Conservation (phyloP, 2,329 filamentous ascomycete genomes). For the Colletotrichum gigasporum region DNA sequence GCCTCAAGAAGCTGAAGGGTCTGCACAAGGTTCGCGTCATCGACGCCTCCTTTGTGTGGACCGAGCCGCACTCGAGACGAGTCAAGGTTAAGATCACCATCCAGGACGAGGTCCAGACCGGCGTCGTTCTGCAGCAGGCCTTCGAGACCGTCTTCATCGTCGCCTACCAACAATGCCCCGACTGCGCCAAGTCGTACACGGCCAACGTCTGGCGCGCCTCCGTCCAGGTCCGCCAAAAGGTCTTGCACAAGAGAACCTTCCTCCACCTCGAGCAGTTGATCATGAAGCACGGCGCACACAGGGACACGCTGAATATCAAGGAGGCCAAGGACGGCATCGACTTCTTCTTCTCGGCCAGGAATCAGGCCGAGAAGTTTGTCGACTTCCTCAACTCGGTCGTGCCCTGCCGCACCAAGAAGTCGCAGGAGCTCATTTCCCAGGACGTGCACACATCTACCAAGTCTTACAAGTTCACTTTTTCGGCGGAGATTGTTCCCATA, state of each 20-base stretch:
- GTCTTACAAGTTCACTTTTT: constrained; percentile 95
- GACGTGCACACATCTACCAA: constrained; percentile 91
- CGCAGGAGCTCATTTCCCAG: constrained; percentile 87
- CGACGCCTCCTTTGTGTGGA: constrained; percentile 97
- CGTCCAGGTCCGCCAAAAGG: constrained; percentile 96
- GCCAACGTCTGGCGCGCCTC: constrained; percentile 94
- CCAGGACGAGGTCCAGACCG: constrained; percentile 73
- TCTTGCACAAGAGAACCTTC: constrained; percentile 87
- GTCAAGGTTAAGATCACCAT: constrained; percentile 96
- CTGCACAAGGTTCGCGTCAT: constrained; percentile 92
- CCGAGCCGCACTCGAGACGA: constrained; percentile 92
- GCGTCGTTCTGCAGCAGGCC: constrained; percentile 82
- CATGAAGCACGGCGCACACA: constrained; percentile 90
- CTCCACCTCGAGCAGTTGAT: constrained; percentile 89
- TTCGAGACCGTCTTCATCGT: constrained; percentile 96
- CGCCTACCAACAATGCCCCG: constrained; percentile 91
- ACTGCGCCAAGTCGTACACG: constrained; percentile 95
- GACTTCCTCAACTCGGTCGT: constrained; percentile 88
- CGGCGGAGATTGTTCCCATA: constrained; percentile 88
- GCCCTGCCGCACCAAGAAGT: constrained; percentile 80
- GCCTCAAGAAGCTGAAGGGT: constrained; percentile 86
- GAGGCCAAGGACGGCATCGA: constrained; percentile 96
- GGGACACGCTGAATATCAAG: constrained; percentile 97
- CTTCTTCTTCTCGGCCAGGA: constrained; percentile 91
- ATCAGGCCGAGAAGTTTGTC: constrained; percentile 91